phyloP scores from a whole-genome alignment of 495 filamentous ascomycete species.

The Penicillium cinerascens region DNA sequence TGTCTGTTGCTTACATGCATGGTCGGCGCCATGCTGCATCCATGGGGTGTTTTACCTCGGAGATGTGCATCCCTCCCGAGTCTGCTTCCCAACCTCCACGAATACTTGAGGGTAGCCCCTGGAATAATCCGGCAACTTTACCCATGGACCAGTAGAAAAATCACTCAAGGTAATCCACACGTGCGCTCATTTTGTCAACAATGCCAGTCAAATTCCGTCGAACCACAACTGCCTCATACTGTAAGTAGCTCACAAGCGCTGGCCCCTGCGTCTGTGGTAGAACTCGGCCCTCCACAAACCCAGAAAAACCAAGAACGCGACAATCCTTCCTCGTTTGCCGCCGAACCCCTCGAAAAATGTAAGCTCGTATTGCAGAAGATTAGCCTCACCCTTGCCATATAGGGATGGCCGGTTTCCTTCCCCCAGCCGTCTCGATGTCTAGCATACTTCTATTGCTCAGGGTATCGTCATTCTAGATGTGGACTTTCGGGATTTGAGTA shows the following conservation, averaged over 20 bases:
- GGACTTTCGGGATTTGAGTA: not conserved
- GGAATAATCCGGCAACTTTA: not conserved
- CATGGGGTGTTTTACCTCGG: too few relatives aligned
- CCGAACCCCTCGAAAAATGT: not conserved
- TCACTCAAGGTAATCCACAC: too few relatives aligned
- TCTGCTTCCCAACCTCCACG: too few relatives aligned
- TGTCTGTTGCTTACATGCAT: too few relatives aligned
- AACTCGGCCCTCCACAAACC: not conserved
- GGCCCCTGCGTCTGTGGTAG: conserved; percentile 18
- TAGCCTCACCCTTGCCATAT: not conserved
- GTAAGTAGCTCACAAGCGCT: conserved; percentile 9
- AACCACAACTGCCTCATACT: not conserved
- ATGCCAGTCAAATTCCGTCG: not conserved
- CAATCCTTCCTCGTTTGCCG: not conserved
- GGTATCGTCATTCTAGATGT: not conserved
- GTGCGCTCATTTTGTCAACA: too few relatives aligned
- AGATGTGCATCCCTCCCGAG: too few relatives aligned
- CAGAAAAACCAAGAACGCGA: not conserved
- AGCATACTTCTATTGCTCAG: not conserved
- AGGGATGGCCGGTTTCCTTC: not conserved
- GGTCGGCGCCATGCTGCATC: too few relatives aligned
- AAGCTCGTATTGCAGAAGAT: conserved; percentile 6
- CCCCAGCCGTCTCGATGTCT: not conserved
- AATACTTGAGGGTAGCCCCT: too few relatives aligned
- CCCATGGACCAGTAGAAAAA: not conserved